Evolutionary conservation across 164 flowering plant species (phyloP), one percentile per base, ranked within the genome.

Genomic region (Umbellularia californica): DNA sequence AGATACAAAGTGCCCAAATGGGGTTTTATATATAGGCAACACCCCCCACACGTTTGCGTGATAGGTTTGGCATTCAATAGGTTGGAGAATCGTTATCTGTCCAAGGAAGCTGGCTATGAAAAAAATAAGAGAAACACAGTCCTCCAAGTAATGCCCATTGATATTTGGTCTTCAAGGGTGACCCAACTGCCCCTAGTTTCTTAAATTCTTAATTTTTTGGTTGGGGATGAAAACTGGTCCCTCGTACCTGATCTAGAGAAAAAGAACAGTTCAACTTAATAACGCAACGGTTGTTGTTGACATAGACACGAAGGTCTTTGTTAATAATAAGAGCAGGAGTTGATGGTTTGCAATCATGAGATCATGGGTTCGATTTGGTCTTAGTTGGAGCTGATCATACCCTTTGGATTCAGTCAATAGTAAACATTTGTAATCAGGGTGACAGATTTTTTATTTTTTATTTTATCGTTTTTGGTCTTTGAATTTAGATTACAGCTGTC

Each of bases 21-120:
- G 55, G 25, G 33, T 62, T 19, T 1, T 51, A 68, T 58, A 69
- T 55, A 58, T 30, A 75, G 22, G 23, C 58, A 20, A n/a, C 4
- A 58, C 5, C 9, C 27, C 64, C 58, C 74, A 52, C 52, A 30
- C 17, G 74, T 20, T 78, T 74, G 80, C 80, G 74, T 77, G 68
- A 72, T 50, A 27, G 30, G 50, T 5, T 65, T 55, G 60, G 60
- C 60, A 55, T 55, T 15, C 5, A 20, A 55, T 3, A 20, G n/a
- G 20, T 15, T 55, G 60, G 60, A 15, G n/a, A 55, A 41, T 41
- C 47, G 47, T 5, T 41, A 1, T 41, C 47, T 7, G 11, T 41
- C 47, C 47, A 55, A 55, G n/a, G n/a, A 55, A 55, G 20, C 60
- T 55, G 60, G 60, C 17, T 3, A 55, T 3, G 60, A 14, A 55